Conservation (phyloP, 805 yeast species). For the Lipomyces starkeyi region DNA sequence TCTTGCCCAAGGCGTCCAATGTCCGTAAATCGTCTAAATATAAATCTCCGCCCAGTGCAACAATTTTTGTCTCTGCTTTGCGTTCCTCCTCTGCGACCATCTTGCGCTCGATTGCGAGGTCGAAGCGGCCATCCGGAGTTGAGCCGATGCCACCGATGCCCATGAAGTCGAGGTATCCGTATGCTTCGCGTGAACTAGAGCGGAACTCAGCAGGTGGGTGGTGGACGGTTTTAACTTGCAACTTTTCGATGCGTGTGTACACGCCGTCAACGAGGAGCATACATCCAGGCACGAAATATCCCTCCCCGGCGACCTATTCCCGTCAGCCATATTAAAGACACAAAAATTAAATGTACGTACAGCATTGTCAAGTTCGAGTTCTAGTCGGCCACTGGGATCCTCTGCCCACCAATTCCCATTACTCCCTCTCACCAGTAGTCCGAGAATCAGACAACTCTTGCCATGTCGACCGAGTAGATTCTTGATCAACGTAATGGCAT, state of each 20-base stretch:
- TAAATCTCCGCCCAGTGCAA: constrained; percentile 78
- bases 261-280: constrained; percentile 84
- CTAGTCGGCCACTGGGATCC: constrained; percentile 78
- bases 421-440: constrained; percentile 67
- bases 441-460: constrained; percentile 74
- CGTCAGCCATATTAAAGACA: constrained; percentile 6
- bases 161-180: constrained; percentile 78
- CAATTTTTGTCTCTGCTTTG: constrained; percentile 58
- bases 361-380: constrained; percentile 59
- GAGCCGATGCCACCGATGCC: constrained; percentile 48
- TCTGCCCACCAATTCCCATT: constrained; percentile 77
- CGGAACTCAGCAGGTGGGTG: constrained; percentile 91
- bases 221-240: constrained; percentile 75
- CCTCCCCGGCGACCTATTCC: constrained; percentile 59
- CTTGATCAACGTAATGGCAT: constrained; percentile 70
- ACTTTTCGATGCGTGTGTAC: constrained; percentile 62
- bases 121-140: constrained; percentile 60
- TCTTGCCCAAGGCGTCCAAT: constrained; percentile 67
- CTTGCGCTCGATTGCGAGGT: constrained; percentile 60
- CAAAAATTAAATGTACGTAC: constrained; percentile 49
- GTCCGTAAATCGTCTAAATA: constrained; percentile 64
- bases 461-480: constrained; percentile 88
- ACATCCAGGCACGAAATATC: constrained; percentile 74
- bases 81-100: constrained; percentile 64
- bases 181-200: constrained; percentile 65